Base-by-base conservation (phyloP, 805 yeast species). In the Starmerella potacharoeniae region DNA sequence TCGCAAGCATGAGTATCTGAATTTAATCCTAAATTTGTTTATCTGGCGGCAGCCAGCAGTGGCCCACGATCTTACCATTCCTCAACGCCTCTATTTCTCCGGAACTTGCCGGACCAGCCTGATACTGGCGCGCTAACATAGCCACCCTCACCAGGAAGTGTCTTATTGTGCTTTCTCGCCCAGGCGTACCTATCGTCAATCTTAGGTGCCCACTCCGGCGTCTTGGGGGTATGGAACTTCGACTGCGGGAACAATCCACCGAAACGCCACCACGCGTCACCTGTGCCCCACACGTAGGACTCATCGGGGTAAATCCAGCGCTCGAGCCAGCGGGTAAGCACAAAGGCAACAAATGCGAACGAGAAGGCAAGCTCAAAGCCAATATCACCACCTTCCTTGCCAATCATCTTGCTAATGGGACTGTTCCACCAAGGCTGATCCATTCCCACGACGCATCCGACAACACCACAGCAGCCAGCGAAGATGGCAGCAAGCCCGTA, bases 371-470 rank as follows among this genome's bases (percentile, higher is more conserved):
- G 73, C 73, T 85, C 93, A 66, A 86, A 86, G 37, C 95, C 96
- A 65, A 89, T 77, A 68, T 88, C 96, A 58, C 91, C 96, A 63
- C 95, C 95, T 44, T 61, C 67, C 44, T 45, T 56, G 61, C 91
- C 93, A 65, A 86, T 82, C 60, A 70, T 60, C 39, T 65, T 67
- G 42, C 81, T 89, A 62, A 86, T 64, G 46, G 78, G 83, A 64
- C 96, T 96, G 16, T 68, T 68, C 74, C 83, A 90, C 87, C 95
- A 90, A 5, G 78, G 77, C 73, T 88, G 95, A 66, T 76, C 74
- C 95, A 90, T 88, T 62, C 97, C 96, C 49, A 86, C 55, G 10
- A 81, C 95, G 40, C 82, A 86, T 69, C 96, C 96, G 35, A 84
- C 90, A 48, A 77, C 83, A 68, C 95, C 96, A 61, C 83, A 79